Percentiles rank a stretch among this genome's conserved stretches.
phyloP scores from a whole-genome alignment of 805 yeast species.

The Nakazawaea anatomiae region DNA sequence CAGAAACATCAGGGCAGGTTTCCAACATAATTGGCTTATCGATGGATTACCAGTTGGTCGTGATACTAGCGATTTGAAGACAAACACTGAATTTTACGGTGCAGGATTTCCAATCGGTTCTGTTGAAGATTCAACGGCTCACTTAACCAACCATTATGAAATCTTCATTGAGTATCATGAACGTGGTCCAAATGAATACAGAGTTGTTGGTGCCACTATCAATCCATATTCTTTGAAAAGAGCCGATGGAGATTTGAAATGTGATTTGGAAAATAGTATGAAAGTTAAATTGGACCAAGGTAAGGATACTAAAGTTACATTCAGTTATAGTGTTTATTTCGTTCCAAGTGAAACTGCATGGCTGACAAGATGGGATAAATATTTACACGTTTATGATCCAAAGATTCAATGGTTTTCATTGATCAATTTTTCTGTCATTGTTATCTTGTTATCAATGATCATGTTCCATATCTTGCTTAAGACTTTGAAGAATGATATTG shows the following conservation, averaged over 20 bases:
- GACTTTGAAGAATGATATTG: constrained; percentile 79
- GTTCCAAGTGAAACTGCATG: constrained; percentile 67
- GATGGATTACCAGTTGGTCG: constrained; percentile 95
- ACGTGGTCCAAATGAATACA: constrained; percentile 56
- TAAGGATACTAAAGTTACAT: constrained; percentile 53
- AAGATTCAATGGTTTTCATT: constrained; percentile 95
- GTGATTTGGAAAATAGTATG: constrained; percentile 20
- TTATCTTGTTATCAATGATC: constrained; percentile 65
- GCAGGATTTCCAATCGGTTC: constrained; percentile 78
- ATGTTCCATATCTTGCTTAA: constrained; percentile 74
- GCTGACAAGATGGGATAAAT: constrained; percentile 99
- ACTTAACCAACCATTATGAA: constrained; percentile 76
- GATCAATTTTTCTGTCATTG: constrained; percentile 79
- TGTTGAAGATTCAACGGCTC: constrained; percentile 51
- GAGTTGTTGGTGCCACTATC: constrained; percentile 90
- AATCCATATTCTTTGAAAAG: constrained; percentile 50
- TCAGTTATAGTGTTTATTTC: constrained; percentile 82
- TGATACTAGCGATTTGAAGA: constrained; percentile 46
- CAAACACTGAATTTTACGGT: constrained; percentile 61
- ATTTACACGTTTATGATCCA: constrained; percentile 86
- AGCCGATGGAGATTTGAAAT: constrained; percentile 11
- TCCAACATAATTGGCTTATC: constrained; percentile 84
- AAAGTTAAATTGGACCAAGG: constrained; percentile 47
- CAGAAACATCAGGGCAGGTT: constrained; percentile 75
- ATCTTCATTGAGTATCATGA: constrained; percentile 78